Conservation (phyloP, 257 asterid genomes). For the Phtheirospermum japonicum region DNA sequence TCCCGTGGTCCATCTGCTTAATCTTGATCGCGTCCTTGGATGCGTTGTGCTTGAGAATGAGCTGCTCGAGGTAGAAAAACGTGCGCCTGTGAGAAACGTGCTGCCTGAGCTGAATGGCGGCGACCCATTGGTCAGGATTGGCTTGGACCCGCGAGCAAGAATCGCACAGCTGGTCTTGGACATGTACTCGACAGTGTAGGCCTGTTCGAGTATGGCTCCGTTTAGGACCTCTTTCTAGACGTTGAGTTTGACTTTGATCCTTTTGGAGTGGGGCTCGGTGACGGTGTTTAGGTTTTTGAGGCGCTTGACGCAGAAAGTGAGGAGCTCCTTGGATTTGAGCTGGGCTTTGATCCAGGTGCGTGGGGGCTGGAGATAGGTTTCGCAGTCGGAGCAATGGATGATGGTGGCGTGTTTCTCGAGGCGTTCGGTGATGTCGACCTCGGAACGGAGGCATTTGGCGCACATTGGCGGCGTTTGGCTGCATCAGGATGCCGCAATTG, state of each 20-base stretch:
- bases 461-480: slow-evolving; percentile 63
- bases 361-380: slow-evolving; percentile 47
- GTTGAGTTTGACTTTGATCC: slow-evolving; percentile 43
- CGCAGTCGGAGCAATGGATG: slow-evolving; percentile 44
- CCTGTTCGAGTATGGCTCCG: slow-evolving; percentile 51
- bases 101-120: slow-evolving; percentile 54
- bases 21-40: slow-evolving; percentile 51
- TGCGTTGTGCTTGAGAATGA: slow-evolving; percentile 53
- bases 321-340: slow-evolving; percentile 46
- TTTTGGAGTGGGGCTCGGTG: slow-evolving; percentile 56
- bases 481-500: slow-evolving; percentile 50
- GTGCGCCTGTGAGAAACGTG: slow-evolving; percentile 59
- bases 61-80: slow-evolving; percentile 59
- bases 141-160: slow-evolving; percentile 46
- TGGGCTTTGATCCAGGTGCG: slow-evolving; percentile 53
- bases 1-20: slow-evolving; percentile 49
- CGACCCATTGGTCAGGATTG: slow-evolving; percentile 66
- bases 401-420: slow-evolving; percentile 43
- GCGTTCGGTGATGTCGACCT: slow-evolving; percentile 47
- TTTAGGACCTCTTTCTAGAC: slow-evolving; percentile 55
- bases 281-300: slow-evolving; percentile 46
- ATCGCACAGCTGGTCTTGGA: slow-evolving; percentile 56
- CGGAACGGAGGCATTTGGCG: slow-evolving; percentile 46
- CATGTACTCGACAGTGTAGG: slow-evolving; percentile 43
- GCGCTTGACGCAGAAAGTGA: slow-evolving; percentile 46